Conservation (phyloP, 345 rosid species). For the Brassica nigra region DNA sequence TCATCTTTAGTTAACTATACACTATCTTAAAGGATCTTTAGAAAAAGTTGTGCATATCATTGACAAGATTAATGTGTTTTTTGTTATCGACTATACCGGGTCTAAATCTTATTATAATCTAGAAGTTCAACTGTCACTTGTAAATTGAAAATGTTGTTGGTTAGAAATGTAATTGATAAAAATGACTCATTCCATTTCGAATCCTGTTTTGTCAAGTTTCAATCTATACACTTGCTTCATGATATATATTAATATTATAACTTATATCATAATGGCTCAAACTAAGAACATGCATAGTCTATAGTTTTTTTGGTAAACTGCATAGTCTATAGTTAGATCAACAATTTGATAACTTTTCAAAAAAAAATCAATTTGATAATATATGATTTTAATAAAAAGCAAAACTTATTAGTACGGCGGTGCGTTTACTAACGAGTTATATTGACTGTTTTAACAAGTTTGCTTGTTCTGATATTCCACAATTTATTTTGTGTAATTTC, state of each 20-base stretch:
- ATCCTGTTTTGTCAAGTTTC: not conserved
- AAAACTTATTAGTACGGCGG: not conserved
- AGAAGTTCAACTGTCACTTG: not conserved
- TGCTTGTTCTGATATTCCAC: not conserved
- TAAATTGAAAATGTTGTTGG: not conserved
- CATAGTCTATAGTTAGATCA: not conserved
- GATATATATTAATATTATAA: not conserved
- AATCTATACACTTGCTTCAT: not conserved
- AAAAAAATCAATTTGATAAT: not conserved
- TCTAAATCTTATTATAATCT: not conserved
- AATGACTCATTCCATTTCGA: not conserved
- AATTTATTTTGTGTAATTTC: not conserved
- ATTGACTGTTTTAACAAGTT: not conserved
- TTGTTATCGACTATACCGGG: not conserved
- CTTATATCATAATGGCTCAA: not conserved
- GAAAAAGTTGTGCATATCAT: not conserved
- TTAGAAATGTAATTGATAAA: not conserved
- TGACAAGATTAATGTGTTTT: not conserved
- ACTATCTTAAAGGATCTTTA: not conserved
- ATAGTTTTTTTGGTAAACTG: too few relatives aligned
- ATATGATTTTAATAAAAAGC: not conserved
- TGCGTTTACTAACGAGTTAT: slow-evolving; percentile 1
- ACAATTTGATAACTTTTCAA: not conserved
- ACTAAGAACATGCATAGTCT: not conserved
- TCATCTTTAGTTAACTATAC: not conserved